These are phyloP conservation scores for Bacterosira constricta DNA, from an alignment of 108 stramenopile species.

Conservation along the genomic window DNA sequence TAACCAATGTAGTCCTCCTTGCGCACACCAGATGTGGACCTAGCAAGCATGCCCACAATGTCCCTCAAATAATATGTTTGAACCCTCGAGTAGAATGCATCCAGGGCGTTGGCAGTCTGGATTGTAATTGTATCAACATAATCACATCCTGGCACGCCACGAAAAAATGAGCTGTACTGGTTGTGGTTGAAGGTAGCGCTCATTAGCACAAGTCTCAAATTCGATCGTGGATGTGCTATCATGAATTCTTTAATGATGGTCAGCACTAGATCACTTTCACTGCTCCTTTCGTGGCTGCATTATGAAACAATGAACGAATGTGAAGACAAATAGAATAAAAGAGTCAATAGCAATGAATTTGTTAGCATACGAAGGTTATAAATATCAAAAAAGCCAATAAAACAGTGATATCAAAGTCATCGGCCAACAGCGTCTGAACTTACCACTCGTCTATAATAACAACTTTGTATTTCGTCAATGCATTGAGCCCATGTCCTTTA, in stretches of 20 bases:
- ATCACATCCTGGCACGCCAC: conserved; percentile 42
- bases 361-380: no score
- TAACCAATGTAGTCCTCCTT: conserved; percentile 7
- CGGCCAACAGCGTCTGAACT: not conserved
- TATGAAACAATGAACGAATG: no score
- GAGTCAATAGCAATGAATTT: no score
- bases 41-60: conserved; percentile 17
- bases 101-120: conserved; percentile 35
- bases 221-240: conserved; percentile 25
- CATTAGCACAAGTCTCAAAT: conserved; percentile 50
- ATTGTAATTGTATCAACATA: conserved; percentile 50
- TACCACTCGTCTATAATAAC: conserved; percentile 56
- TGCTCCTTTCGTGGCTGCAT: conserved; percentile 42
- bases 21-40: not conserved
- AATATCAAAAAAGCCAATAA: not conserved
- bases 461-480: conserved; percentile 41
- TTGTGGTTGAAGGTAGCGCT: conserved; percentile 50
- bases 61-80: conserved; percentile 49
- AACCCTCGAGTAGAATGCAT: conserved; percentile 36
- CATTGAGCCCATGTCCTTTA: conserved; percentile 37
- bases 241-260: conserved; percentile 45
- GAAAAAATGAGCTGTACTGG: conserved; percentile 33
- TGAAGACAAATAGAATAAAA: no score
- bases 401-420: not conserved
- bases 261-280: conserved; percentile 45